Evolutionary conservation across 2,329 filamentous ascomycete genomes (phyloP), one percentile per base, ranked within the genome.

Genomic region (Anisogramma anomala): DNA sequence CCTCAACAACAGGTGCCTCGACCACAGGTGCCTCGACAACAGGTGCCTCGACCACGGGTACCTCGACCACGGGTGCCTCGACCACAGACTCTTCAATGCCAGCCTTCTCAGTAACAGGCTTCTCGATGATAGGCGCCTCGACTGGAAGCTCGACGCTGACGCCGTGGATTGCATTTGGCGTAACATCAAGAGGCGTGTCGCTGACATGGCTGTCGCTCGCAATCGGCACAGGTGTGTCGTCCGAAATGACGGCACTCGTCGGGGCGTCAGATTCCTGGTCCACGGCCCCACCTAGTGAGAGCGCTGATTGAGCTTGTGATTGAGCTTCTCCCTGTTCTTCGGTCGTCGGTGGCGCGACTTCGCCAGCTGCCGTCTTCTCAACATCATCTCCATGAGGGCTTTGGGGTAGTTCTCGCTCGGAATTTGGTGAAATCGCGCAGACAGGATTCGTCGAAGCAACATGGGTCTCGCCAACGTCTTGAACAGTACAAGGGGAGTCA

Each of bases 391-490:
- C 28, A 10, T 38, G 33, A 14, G 28, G 30, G 20, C 23, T 34
- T 32, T 43, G 22, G 30, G 30, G 14, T 27, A 27, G 26, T 18
- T 18, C 30, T 17, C 27, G 38, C 20, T 44, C 37, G 30, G 27
- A 14, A 25, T 30, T 20, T 33, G 35, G 31, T 37, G 43, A 28
- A 19, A 15, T 39, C 27, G 39, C 45, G 41, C 39, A 42, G 37
- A 39, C 37, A 47, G 28, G 45, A 47, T 41, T 47, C 37, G 27
- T 41, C 31, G 38, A 41, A 47, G 45, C 45, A 47, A 47, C 45
- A 44, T 39, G 33, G 18, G 38, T 34, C 13, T 38, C 36, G 41
- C 41, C 41, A 43, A 35, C 35, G 35, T 31, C 42, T 40, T 41
- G 39, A 36, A 41, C 34, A 47, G 30, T 32, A 32, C 18, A 28